Percentiles rank a stretch among this genome's conserved stretches.
These are phyloP conservation scores for Xylaria telfairii DNA, from an alignment of 495 filamentous ascomycete genomes.

Conservation along the genomic window DNA sequence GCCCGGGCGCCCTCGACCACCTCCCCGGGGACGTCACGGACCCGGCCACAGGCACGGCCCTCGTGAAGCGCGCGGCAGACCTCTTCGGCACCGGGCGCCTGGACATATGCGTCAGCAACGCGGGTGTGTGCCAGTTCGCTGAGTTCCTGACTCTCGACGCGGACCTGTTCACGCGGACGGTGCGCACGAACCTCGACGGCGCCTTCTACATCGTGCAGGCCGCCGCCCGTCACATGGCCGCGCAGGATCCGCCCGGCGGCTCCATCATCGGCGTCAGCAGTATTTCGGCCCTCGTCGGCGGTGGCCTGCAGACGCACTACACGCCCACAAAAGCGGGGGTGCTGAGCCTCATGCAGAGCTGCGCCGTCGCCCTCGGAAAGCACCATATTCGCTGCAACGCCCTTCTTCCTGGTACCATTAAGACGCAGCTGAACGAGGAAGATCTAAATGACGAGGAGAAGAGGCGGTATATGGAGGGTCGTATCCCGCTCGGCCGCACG, in stretches of 20 bases:
- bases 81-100: conserved; percentile 64
- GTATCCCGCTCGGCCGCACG: conserved; percentile 80
- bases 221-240: conserved; percentile 77
- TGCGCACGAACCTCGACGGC: conserved; percentile 82
- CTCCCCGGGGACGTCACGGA: conserved; percentile 71
- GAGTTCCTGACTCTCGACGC: conserved; percentile 76
- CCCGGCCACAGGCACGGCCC: conserved; percentile 63
- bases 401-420: conserved; percentile 82
- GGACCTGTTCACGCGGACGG: conserved; percentile 67
- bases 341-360: conserved; percentile 82
- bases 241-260: conserved; percentile 68
- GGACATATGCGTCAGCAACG: conserved; percentile 87
- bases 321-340: conserved; percentile 92
- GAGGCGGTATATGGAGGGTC: conserved; percentile 79
- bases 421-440: conserved; percentile 85
- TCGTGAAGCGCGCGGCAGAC: conserved; percentile 64
- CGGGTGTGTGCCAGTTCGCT: conserved; percentile 83
- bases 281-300: conserved; percentile 87
- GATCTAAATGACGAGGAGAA: conserved; percentile 76
- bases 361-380: conserved; percentile 77
- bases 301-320: conserved; percentile 81
- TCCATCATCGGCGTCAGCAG: conserved; percentile 83
- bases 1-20: conserved; percentile 59
- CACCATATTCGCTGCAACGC: conserved; percentile 85
- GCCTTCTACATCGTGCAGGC: conserved; percentile 87